Evolutionary conservation across 139 green algal species (phyloP).

Genomic region (Tetraselmis striata): DNA sequence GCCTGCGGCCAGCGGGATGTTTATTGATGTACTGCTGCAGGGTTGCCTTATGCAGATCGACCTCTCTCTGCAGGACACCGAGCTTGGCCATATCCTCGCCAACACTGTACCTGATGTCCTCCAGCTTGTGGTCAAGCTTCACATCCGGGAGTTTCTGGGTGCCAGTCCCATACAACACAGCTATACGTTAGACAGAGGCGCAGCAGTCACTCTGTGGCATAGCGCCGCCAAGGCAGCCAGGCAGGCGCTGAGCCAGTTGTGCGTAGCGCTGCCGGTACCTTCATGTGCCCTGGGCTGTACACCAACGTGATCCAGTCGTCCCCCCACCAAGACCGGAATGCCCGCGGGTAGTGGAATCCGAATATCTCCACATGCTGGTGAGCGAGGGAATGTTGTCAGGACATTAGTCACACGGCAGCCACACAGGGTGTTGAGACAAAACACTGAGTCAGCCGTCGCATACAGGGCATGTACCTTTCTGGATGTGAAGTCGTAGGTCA

Average conservation of each 20-base stretch:
- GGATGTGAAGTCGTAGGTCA: background rate
- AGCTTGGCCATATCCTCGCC: background rate
- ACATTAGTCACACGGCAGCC: too few species aligned
- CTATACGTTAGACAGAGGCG: too few species aligned
- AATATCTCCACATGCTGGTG: background rate
- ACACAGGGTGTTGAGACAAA: too few species aligned
- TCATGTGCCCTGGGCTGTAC: background rate
- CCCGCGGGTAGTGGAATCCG: background rate
- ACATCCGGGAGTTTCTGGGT: background rate
- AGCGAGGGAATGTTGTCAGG: too few species aligned
- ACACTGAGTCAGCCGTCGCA: too few species aligned
- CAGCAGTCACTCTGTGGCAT: too few species aligned
- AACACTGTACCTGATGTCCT: background rate
- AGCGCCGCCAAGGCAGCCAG: too few species aligned
- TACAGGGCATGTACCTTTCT: too few species aligned
- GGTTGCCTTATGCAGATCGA: background rate
- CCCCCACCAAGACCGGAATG: background rate
- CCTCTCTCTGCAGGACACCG: background rate
- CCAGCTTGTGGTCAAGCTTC: background rate
- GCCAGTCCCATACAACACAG: background rate
- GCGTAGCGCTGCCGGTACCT: background rate
- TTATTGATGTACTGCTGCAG: background rate
- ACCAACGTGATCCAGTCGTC: background rate
- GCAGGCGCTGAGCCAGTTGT: too few species aligned
- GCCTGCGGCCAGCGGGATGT: too few species aligned